These are phyloP conservation scores for Melanopsichium pennsylvanicum DNA, from an alignment of 1,284 basidiomycete species.

Conservation along the genomic window DNA sequence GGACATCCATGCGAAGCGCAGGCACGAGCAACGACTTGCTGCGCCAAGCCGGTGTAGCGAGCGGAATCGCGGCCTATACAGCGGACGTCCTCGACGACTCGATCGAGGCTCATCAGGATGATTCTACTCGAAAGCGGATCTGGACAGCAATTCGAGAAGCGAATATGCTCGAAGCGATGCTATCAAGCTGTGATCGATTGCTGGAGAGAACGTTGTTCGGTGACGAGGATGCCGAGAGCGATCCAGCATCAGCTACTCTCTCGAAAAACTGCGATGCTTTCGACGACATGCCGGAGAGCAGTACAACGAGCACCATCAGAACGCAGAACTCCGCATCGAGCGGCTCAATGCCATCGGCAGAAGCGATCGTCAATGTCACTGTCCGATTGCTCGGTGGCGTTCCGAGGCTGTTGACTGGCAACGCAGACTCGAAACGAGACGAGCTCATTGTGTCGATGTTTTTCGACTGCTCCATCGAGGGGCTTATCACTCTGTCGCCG, in stretches of 20 bases:
- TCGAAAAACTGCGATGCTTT: conserved; percentile 12
- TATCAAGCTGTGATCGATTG: conserved; percentile 13
- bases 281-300: conserved; percentile 25
- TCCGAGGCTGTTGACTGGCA: conserved; percentile 11
- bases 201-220: conserved; percentile 13
- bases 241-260: not conserved
- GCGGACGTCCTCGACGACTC: not conserved
- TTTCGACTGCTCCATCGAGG: conserved; percentile 23
- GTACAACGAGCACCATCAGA: not conserved
- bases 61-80: conserved; percentile 10
- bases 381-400: conserved; percentile 14
- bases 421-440: conserved; percentile 10
- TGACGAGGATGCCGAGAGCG: not conserved
- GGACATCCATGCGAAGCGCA: not conserved
- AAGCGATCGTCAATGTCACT: conserved; percentile 3
- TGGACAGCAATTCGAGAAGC: conserved; percentile 27
- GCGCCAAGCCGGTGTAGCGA: conserved; percentile 2
- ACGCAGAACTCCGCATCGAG: not conserved
- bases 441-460: conserved; percentile 17
- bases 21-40: not conserved
- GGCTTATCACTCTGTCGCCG: conserved; percentile 9
- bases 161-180: conserved; percentile 5
- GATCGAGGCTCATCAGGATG: not conserved
- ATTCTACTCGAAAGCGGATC: not conserved
- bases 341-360: not conserved